Base-by-base conservation (phyloP, 495 filamentous ascomycete species). In the Hypoxylon crocopeplum region DNA sequence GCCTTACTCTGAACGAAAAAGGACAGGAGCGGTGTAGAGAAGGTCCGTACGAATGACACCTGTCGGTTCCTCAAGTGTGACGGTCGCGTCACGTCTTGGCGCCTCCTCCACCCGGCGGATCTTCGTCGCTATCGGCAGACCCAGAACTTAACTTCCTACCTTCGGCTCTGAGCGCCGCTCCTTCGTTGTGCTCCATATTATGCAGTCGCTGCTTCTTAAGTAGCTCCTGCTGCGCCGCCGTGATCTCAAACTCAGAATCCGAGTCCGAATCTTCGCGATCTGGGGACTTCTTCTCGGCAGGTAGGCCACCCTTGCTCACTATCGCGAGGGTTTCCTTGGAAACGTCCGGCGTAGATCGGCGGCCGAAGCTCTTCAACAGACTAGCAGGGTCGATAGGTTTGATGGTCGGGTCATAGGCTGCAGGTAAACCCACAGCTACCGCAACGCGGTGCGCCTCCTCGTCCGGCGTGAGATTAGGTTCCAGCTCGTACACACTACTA, bases 381-480 rank as follows among this genome's bases (percentile, higher is more conserved):
- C 69, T 36, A 48, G 74, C 54, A 60, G 76, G 32, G 69, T 78
- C 39, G 70, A 84, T 59, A 56, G 79, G 73, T 40, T 81, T 82
- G 64, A 82, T 74, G 8, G 81, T 72, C 49, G 85, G 69, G 72
- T 82, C 70, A 72, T 89, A 82, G 45, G 68, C 66, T 30, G 80
- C 78, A 4, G 86, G 86, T 0, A 90, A 69, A 0, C 88, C 88
- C 1, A 91, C 79, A 1, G 88, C 89, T 56, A 82, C 82, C 1
- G 88, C 88, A 1, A 92, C 88, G 5, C 82, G 84, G 49, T 84
- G 80, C 11, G 88, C 87, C 70, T 92, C 89, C 53, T 86, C 84
- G 59, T 87, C 79, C 15, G 57, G 77, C 8, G 77, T 75, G 11
- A 81, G 69, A 19, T 69, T 61, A 22, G 71, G 68, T 63, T 80